Evolutionary conservation across 202 grass and related monocot genomes (phyloP).

Genomic region (Panicum hallii): DNA sequence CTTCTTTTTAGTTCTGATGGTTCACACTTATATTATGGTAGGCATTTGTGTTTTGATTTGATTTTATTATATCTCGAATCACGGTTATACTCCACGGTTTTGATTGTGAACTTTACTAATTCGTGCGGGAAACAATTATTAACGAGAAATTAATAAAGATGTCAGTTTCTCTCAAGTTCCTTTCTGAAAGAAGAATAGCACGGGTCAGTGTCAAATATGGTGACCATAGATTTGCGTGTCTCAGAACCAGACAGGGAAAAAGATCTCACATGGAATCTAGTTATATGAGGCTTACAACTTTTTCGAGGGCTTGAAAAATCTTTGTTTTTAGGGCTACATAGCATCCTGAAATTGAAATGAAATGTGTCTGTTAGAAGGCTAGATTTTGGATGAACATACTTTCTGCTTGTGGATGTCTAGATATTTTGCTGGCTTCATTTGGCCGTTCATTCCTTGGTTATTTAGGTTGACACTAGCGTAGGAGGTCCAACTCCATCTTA

Average conservation of each 20-base stretch:
- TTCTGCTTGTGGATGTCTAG: neutral
- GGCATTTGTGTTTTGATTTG: neutral
- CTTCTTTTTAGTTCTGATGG: neutral
- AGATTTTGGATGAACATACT: neutral
- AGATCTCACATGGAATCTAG: conserved; percentile 2
- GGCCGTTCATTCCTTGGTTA: neutral
- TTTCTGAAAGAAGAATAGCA: neutral
- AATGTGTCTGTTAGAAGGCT: neutral
- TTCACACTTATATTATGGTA: neutral
- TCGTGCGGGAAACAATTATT: neutral
- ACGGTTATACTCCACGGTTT: neutral
- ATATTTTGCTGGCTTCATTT: neutral
- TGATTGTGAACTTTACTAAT: conserved; percentile 11
- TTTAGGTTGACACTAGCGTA: neutral
- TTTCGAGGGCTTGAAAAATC: neutral
- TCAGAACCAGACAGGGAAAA: neutral
- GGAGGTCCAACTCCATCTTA: neutral
- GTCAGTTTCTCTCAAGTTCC: neutral
- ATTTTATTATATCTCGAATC: neutral
- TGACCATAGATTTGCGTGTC: neutral
- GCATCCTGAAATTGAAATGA: neutral
- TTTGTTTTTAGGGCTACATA: neutral
- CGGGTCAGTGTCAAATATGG: neutral
- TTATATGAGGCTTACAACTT: neutral
- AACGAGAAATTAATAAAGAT: neutral